Conservation (phyloP, 345 rosid species). For the Rhodamnia argentea region DNA sequence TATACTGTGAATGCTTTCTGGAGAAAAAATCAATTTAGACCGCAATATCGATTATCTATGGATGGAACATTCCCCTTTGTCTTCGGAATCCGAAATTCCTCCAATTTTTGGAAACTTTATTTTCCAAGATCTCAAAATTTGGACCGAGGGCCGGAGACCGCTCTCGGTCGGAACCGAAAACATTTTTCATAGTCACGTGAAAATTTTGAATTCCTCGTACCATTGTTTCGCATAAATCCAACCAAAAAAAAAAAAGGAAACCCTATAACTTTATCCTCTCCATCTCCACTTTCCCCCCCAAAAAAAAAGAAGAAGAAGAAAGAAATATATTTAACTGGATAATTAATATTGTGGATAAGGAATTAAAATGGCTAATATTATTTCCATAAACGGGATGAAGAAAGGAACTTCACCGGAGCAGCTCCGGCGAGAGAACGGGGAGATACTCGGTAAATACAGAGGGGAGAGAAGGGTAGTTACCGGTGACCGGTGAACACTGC, state of each 20-base stretch:
- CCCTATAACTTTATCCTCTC: not conserved
- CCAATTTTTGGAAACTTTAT: not conserved
- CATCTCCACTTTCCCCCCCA: not conserved
- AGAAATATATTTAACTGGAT: not conserved
- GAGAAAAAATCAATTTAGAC: not conserved
- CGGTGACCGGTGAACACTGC: not conserved
- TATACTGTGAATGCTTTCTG: not conserved
- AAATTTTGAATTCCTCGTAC: not conserved
- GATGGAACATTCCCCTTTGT: not conserved
- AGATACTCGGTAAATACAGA: not conserved
- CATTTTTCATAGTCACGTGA: not conserved
- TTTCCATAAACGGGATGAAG: not conserved
- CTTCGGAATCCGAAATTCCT: not conserved
- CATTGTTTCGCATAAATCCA: not conserved
- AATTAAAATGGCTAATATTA: not conserved
- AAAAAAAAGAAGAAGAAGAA: rapidly evolving
- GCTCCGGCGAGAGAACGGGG: not conserved
- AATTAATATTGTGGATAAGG: not conserved
- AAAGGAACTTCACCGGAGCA: not conserved
- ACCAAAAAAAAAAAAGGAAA: not conserved
- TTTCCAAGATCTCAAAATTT: not conserved
- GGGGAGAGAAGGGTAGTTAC: not conserved
- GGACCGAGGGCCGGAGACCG: not conserved
- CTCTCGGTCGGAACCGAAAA: not conserved
- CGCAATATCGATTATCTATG: not conserved